Percentiles rank a stretch among this genome's conserved stretches.
phyloP scores from a whole-genome alignment of 2,329 filamentous ascomycete species.

The Fusarium tuaranense region DNA sequence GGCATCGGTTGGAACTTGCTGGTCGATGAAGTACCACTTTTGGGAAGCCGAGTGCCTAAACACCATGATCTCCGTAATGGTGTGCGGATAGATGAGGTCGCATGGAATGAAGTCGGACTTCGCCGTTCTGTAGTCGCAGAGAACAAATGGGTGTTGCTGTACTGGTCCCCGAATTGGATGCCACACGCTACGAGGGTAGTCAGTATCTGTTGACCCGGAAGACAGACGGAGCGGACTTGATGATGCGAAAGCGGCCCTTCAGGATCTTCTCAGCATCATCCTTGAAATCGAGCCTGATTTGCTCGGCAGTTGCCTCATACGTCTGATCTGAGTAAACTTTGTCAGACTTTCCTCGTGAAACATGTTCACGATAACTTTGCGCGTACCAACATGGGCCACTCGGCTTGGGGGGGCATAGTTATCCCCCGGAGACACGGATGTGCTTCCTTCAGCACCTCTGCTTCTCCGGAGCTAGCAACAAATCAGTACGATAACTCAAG shows the following conservation, averaged over 20 bases:
- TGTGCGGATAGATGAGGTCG: neutral
- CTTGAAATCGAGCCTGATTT: neutral
- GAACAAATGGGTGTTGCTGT: neutral
- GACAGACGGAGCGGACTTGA: neutral
- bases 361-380: neutral
- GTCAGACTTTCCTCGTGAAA: neutral
- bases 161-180: neutral
- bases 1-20: neutral
- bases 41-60: neutral
- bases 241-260: neutral
- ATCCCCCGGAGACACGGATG: neutral
- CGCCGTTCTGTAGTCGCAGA: neutral
- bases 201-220: neutral
- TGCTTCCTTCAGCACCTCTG: neutral
- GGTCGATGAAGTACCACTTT: neutral
- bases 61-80: neutral
- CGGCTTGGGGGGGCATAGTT: neutral
- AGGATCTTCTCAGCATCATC: neutral
- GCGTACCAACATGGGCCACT: neutral
- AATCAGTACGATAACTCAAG: neutral
- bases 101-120: neutral
- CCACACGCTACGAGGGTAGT: neutral
- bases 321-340: neutral
- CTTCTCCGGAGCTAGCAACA: neutral
- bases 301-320: neutral